phyloP scores from a whole-genome alignment of 2,329 filamentous ascomycete species.

The Coniochaeta hoffmannii region DNA sequence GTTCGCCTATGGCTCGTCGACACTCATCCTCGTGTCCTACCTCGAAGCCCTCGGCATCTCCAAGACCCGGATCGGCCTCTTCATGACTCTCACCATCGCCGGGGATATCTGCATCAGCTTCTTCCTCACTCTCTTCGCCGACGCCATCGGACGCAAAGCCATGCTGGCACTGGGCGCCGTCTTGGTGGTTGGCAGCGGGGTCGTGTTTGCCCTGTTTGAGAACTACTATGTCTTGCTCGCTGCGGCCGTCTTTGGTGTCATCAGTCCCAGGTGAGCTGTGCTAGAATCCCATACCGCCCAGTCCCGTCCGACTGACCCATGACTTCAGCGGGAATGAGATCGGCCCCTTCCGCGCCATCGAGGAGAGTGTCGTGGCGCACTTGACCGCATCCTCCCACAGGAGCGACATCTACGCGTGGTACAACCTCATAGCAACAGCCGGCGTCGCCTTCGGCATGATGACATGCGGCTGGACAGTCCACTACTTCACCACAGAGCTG shows the following conservation, averaged over 20 bases:
- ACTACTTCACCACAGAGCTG: slow-evolving; percentile 33
- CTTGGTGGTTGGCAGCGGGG: slow-evolving; percentile 48
- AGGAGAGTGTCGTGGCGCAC: slow-evolving; percentile 53
- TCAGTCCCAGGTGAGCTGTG: slow-evolving; percentile 37
- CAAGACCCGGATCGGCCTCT: slow-evolving; percentile 47
- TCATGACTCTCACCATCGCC: slow-evolving; percentile 57
- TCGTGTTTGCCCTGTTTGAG: slow-evolving; percentile 42
- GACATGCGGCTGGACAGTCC: slow-evolving; percentile 51
- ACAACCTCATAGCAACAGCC: slow-evolving; percentile 48
- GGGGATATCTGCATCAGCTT: slow-evolving; percentile 55
- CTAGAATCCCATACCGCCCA: not conserved
- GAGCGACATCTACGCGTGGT: slow-evolving; percentile 56
- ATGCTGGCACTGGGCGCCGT: slow-evolving; percentile 46
- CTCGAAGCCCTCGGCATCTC: slow-evolving; percentile 42
- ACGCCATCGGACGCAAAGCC: slow-evolving; percentile 45
- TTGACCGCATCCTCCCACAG: slow-evolving; percentile 37
- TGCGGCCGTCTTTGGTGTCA: slow-evolving; percentile 53
- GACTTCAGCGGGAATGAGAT: slow-evolving; percentile 52
- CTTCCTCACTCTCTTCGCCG: slow-evolving; percentile 49
- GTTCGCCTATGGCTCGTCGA: slow-evolving; percentile 54
- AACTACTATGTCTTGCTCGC: slow-evolving; percentile 52
- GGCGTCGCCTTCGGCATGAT: slow-evolving; percentile 55
- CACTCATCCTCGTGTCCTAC: slow-evolving; percentile 49
- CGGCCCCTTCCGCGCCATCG: slow-evolving; percentile 54
- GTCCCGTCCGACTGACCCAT: not conserved